Evolutionary conservation across 345 rosid genomes (phyloP).

Genomic region (Mallotus nudiflorus): DNA sequence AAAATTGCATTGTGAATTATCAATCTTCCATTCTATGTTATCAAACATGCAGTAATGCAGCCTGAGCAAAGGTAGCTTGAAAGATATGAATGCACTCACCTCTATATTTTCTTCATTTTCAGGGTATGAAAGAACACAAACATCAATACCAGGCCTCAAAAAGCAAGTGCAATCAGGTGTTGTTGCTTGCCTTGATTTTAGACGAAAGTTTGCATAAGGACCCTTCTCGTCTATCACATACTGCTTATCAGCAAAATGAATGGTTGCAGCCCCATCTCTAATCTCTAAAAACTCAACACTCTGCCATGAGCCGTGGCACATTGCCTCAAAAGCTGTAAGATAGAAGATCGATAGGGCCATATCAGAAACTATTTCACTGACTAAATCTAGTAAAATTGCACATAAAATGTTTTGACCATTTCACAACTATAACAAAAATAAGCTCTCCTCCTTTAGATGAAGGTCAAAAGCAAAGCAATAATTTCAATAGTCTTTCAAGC

Average conservation of each 20-base stretch:
- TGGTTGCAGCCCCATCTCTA: slow-evolving; percentile 47
- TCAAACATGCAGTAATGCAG: background rate
- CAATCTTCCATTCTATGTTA: background rate
- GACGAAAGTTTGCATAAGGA: slow-evolving; percentile 57
- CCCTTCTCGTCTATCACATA: slow-evolving; percentile 35
- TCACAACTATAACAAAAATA: background rate
- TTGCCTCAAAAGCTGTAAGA: slow-evolving; percentile 74
- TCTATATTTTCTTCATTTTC: slow-evolving; percentile 21
- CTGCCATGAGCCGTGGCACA: slow-evolving; percentile 59
- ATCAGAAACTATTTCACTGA: background rate
- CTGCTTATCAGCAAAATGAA: slow-evolving; percentile 40
- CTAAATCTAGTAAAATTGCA: background rate
- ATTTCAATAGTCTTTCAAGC: background rate
- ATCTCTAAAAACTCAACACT: slow-evolving; percentile 52
- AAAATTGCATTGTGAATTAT: background rate
- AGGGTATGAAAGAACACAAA: slow-evolving; percentile 53
- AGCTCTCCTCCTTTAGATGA: background rate
- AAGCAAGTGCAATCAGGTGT: slow-evolving; percentile 64
- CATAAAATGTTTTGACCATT: background rate
- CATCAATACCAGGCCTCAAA: slow-evolving; percentile 75
- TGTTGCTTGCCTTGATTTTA: slow-evolving; percentile 68
- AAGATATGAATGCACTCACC: slow-evolving; percentile 39
- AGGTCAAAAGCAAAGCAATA: background rate
- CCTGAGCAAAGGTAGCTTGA: slow-evolving; percentile 28
- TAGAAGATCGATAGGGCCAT: background rate